Evolutionary conservation across 1,139 yeast species (phyloP).

Genomic region (Citeromyces hawaiiensis): DNA sequence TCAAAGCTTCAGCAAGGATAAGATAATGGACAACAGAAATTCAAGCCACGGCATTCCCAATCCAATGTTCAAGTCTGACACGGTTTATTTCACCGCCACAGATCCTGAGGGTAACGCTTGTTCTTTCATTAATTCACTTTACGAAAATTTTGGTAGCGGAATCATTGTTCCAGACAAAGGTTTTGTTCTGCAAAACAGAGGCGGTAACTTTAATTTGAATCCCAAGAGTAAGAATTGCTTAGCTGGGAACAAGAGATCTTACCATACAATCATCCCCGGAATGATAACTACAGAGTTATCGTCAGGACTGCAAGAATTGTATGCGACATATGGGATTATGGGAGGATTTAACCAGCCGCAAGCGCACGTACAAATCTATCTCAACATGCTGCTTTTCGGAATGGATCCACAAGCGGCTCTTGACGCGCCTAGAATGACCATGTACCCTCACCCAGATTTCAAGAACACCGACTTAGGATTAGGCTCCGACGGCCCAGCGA

Average conservation of each 20-base stretch:
- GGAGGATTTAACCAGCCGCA: constrained; percentile 87
- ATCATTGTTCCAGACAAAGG: constrained; percentile 58
- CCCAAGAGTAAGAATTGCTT: constrained; percentile 45
- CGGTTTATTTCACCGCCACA: constrained; percentile 60
- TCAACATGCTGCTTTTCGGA: constrained; percentile 51
- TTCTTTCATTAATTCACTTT: constrained; percentile 69
- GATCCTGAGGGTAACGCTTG: constrained; percentile 73
- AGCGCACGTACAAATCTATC: constrained; percentile 69
- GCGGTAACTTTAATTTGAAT: constrained; percentile 57
- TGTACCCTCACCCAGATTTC: constrained; percentile 34
- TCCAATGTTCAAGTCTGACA: constrained; percentile 54
- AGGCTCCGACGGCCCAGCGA: constrained; percentile 59
- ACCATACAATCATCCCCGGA: constrained; percentile 79
- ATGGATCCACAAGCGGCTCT: constrained; percentile 63
- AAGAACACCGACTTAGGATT: constrained; percentile 33
- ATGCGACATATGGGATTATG: constrained; percentile 73
- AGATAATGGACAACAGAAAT: constrained; percentile 27
- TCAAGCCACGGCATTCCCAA: constrained; percentile 47
- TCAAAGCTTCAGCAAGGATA: constrained; percentile 24
- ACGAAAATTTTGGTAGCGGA: constrained; percentile 60
- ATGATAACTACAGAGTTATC: constrained; percentile 37
- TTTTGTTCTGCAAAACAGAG: constrained; percentile 65
- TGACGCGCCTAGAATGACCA: constrained; percentile 64
- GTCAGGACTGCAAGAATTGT: constrained; percentile 24
- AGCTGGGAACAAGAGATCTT: constrained; percentile 64